These are phyloP conservation scores for Fragilariopsis cylindrus DNA, from an alignment of 108 stramenopile species.

Conservation along the genomic window DNA sequence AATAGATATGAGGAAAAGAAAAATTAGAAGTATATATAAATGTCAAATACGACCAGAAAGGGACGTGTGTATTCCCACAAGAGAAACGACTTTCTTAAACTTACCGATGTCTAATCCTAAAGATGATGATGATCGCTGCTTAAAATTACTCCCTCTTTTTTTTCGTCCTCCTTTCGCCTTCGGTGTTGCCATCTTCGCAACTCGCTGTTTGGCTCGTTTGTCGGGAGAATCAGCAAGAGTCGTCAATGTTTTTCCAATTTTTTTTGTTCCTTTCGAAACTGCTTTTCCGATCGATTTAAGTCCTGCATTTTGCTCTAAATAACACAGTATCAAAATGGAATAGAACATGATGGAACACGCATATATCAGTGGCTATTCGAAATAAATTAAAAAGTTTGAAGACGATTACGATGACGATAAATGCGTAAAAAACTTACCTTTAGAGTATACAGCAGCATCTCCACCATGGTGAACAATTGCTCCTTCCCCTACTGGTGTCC, in stretches of 20 bases:
- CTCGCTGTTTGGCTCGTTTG: conserved; percentile 51
- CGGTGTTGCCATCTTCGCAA: conserved; percentile 37
- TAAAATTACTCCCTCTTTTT: conserved; percentile 15
- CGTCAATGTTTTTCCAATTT: conserved; percentile 68
- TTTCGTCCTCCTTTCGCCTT: conserved; percentile 27
- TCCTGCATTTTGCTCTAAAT: conserved; percentile 34
- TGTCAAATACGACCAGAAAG: no score
- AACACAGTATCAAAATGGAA: background rate
- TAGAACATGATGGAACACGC: no score
- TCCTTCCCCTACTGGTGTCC: conserved; percentile 87
- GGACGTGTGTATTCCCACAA: conserved; percentile 15
- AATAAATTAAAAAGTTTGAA: background rate
- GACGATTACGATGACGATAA: background rate
- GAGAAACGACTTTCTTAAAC: conserved; percentile 20
- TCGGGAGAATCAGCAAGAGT: conserved; percentile 69
- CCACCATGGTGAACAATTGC: conserved; percentile 83
- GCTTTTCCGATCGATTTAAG: conserved; percentile 60
- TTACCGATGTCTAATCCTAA: conserved; percentile 50
- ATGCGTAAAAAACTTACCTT: conserved; percentile 30
- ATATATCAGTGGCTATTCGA: background rate
- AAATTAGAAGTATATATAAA: background rate
- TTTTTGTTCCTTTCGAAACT: conserved; percentile 64
- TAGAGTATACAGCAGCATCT: conserved; percentile 18
- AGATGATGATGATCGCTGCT: background rate
- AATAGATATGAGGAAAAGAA: background rate